A percentile compares a stretch with the other conserved stretches of the same genome.
Evolutionary conservation across 441 rosid species (phyloP).

Genomic region (Pelargonium exstipulatum): DNA sequence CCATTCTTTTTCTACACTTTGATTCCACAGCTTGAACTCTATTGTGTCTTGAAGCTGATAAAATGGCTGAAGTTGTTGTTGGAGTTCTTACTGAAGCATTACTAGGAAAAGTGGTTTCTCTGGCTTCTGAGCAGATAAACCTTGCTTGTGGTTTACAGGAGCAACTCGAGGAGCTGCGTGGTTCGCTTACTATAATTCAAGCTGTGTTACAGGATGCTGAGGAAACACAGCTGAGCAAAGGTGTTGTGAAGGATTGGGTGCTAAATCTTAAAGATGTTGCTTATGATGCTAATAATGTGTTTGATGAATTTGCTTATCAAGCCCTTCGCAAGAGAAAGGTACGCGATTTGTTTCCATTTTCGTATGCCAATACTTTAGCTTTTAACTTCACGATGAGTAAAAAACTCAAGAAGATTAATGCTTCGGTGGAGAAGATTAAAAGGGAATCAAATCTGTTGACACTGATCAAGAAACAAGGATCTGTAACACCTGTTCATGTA

Average conservation of each 20-base stretch:
- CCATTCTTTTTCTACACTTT: too few relatives aligned
- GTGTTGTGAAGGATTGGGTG: constrained; percentile 17
- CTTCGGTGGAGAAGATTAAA: background rate
- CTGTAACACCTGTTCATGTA: too few relatives aligned
- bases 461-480: too few relatives aligned
- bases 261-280: constrained; percentile 18
- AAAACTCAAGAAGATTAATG: constrained; percentile 6
- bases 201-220: constrained; percentile 27
- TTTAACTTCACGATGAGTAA: constrained; percentile 3
- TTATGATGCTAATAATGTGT: constrained; percentile 19
- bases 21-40: too few relatives aligned
- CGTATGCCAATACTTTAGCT: background rate
- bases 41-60: too few relatives aligned
- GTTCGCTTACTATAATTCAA: constrained; percentile 5
- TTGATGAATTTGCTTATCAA: constrained; percentile 24
- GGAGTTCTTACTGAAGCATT: too few relatives aligned
- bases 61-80: too few relatives aligned
- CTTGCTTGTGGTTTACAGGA: constrained; percentile 5
- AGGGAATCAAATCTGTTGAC: background rate
- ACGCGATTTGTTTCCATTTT: constrained; percentile 10
- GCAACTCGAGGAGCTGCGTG: constrained; percentile 12
- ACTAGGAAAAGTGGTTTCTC: background rate
- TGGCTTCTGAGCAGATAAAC: background rate
- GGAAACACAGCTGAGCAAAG: background rate
- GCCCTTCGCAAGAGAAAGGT: constrained; percentile 14